These are phyloP conservation scores for Gastrolobium villosum DNA, from an alignment of 306 rosid genomes.

Conservation along the genomic window DNA sequence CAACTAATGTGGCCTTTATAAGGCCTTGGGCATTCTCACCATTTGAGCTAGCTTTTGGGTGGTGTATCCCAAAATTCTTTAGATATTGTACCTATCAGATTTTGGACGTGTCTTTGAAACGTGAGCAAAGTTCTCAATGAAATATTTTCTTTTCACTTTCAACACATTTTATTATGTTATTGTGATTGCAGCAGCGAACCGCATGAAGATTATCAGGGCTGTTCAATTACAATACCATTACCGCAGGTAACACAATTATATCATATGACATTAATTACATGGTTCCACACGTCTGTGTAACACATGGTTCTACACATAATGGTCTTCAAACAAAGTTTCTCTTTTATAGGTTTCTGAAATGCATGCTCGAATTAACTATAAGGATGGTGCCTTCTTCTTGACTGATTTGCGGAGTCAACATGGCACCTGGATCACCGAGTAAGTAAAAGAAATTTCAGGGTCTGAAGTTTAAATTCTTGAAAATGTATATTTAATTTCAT, in stretches of 20 bases:
- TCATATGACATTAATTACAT: slow-evolving; percentile 18
- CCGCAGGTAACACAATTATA: slow-evolving; percentile 66
- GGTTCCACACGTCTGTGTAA: no score
- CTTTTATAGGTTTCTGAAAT: slow-evolving; percentile 69
- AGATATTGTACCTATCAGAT: background rate
- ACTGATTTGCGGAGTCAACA: slow-evolving; percentile 77
- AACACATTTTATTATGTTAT: slow-evolving; percentile 31
- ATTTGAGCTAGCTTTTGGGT: no score
- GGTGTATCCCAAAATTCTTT: no score
- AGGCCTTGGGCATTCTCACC: no score
- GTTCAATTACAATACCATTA: slow-evolving; percentile 61
- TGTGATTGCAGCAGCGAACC: slow-evolving; percentile 59
- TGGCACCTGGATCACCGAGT: slow-evolving; percentile 93
- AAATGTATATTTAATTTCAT: slow-evolving; percentile 1
- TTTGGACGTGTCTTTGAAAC: slow-evolving; percentile 11
- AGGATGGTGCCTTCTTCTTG: slow-evolving; percentile 83
- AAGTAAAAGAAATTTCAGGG: slow-evolving; percentile 51
- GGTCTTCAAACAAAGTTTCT: slow-evolving; percentile 34
- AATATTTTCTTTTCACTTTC: background rate
- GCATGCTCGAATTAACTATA: slow-evolving; percentile 77
- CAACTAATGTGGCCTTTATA: no score
- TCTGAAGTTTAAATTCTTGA: background rate
- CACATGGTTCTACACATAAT: background rate
- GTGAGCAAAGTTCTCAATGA: slow-evolving; percentile 8
- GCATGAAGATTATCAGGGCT: slow-evolving; percentile 54